Conservation (phyloP, 768 basidiomycete species). For the Lactifluus subvellereus region DNA sequence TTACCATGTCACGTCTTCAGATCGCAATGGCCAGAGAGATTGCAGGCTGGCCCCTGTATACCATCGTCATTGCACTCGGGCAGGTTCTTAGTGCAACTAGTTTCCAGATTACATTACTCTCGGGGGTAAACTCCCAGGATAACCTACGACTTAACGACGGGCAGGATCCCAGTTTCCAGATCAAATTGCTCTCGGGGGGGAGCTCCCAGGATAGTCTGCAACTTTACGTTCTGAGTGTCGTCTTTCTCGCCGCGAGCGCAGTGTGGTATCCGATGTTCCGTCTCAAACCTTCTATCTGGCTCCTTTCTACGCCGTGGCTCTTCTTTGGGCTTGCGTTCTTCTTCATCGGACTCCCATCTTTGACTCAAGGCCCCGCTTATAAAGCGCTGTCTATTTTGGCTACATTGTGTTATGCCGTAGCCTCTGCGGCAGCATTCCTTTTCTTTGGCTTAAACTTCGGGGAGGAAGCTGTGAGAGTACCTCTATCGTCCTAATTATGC, state of each 20-base stretch:
- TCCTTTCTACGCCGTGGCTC: slow-evolving; percentile 81
- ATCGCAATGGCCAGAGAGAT: slow-evolving; percentile 77
- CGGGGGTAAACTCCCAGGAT: neutral
- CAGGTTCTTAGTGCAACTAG: slow-evolving; percentile 90
- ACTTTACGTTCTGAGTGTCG: slow-evolving; percentile 80
- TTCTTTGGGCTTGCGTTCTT: slow-evolving; percentile 91
- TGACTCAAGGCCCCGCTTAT: slow-evolving; percentile 54
- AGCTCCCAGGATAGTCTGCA: slow-evolving; percentile 77
- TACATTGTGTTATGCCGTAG: slow-evolving; percentile 87
- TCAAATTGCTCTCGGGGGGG: slow-evolving; percentile 66
- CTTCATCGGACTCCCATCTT: slow-evolving; percentile 81
- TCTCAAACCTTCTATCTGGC: slow-evolving; percentile 80
- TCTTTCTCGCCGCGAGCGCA: slow-evolving; percentile 79
- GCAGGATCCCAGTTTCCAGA: no score
- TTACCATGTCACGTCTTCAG: slow-evolving; percentile 79
- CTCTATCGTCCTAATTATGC: slow-evolving; percentile 2
- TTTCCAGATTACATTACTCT: slow-evolving; percentile 72
- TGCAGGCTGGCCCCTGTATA: slow-evolving; percentile 86
- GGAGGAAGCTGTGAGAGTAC: slow-evolving; percentile 75
- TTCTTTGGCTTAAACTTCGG: slow-evolving; percentile 97
- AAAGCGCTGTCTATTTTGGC: slow-evolving; percentile 67
- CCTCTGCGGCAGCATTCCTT: slow-evolving; percentile 87
- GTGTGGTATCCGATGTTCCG: slow-evolving; percentile 92
- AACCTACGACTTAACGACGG: neutral
- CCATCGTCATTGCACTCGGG: slow-evolving; percentile 80